Percentiles rank a stretch among this genome's conserved stretches.
Conservation (phyloP, 257 asterid species). For the Solanum ahanhuiri region DNA sequence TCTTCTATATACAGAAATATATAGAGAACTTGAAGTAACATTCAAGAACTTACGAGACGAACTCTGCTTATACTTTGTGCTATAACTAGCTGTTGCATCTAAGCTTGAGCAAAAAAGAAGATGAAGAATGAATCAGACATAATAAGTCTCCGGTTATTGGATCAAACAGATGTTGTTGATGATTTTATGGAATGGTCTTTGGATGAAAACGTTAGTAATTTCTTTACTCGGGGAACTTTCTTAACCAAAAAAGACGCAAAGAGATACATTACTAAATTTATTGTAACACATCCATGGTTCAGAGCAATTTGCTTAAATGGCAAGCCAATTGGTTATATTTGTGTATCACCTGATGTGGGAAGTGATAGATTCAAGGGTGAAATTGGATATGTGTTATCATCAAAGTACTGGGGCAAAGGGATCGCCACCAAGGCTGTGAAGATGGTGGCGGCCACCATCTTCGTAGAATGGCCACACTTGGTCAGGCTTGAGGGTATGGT, state of each 20-base stretch:
- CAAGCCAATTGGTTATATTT: conserved; percentile 34
- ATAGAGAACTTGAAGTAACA: not conserved
- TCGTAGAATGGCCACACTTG: conserved; percentile 51
- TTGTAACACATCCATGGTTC: conserved; percentile 39
- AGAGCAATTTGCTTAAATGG: conserved; percentile 43
- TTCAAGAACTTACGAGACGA: not conserved
- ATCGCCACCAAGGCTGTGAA: conserved; percentile 60
- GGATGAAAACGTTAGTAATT: conserved; percentile 49
- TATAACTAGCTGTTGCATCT: no score
- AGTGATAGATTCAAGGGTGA: conserved; percentile 41
- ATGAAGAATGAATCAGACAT: conserved; percentile 15
- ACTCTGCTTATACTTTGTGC: no score
- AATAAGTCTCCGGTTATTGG: conserved; percentile 36
- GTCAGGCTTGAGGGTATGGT: conserved; percentile 66
- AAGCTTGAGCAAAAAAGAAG: not conserved
- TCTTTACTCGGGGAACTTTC: conserved; percentile 39
- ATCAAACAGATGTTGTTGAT: conserved; percentile 35
- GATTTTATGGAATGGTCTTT: conserved; percentile 38
- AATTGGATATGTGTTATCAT: conserved; percentile 44
- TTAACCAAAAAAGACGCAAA: conserved; percentile 33
- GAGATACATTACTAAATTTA: conserved; percentile 8
- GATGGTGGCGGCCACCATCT: conserved; percentile 41
- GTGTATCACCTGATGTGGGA: conserved; percentile 29
- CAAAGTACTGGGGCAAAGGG: conserved; percentile 74
- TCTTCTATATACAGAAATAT: no score